Evolutionary conservation across 2,329 filamentous ascomycete genomes (phyloP), one percentile per base, ranked within the genome.

Genomic region (Delphinella strobiligena): DNA sequence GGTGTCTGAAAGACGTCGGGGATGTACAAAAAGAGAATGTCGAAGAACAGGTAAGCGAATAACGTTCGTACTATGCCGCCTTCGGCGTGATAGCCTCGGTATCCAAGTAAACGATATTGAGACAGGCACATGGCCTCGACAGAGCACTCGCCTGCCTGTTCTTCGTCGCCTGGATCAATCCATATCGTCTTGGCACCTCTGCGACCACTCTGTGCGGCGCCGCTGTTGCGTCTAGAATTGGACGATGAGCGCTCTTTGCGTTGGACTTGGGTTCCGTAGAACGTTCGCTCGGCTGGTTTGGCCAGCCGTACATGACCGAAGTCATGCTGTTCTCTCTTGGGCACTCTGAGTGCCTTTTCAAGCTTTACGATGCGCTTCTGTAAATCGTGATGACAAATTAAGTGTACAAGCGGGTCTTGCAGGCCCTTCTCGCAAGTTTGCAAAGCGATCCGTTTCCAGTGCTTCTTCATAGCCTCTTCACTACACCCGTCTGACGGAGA

Each of bases 1-100:
- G 82, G 76, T 4, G 91, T 98, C 58, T 96, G 89, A 60, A 98
- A 98, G 40, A 98, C 89, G 51, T 96, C 94, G 18, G 91, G 89
- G 4, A 96, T 75, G 59, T 93, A 94, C 18, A 86, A 69, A 61
- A 96, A 96, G 5, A 98, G 67, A 17, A 96, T 75, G 59, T 98
- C 89, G 65, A 80, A 91, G 66, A 96, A 94, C 14, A 98, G 74
- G 54, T 91, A 89, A n/a, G 59, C 67, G 50, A 71, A 71, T 5
- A 98, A 67, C 0, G 91, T 98, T n/a, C 87, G 78, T 5, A 96
- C 66, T 50, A 96, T 88, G 2, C 88, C 84, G 24, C 87, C 86
- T 66, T 98, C 91, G 14, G 81, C 77, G 60, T 98, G 91, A 54
- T 89, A 95, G 9, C 91, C 91, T 58, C 94, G 94, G 80, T 86